Evolutionary conservation across 331 rosid species (phyloP), one percentile per base, ranked within the genome.

Genomic region (Cydonia oblonga): DNA sequence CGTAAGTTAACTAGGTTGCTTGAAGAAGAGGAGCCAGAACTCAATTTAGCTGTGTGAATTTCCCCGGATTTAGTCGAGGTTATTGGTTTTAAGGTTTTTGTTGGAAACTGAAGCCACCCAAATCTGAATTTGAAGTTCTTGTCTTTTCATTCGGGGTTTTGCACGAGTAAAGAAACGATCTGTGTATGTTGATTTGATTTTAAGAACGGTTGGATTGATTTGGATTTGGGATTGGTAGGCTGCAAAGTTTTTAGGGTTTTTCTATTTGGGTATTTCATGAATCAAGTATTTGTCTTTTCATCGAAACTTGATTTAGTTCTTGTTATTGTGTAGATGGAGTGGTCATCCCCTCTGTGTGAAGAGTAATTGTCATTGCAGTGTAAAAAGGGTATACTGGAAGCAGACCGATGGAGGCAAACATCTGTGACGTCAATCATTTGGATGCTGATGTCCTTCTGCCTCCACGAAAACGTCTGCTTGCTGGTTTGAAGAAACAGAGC

Each of bases 381-480:
- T 78, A 66, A 76, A 42, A 68, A 32, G 35, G 53, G 74, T 68
- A 54, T 6, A 12, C 52, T 5, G 60, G 78, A 68, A 75, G 85
- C 77, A 80, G 85, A 81, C 70, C 44, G 53, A 93, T 93, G 98
- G 95, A 90, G 83, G 82, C 82, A 57, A 93, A 93, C 61, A 75
- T 60, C 70, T 90, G 91, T 18, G 96, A 91, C 70, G 90, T 79
- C 35, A 85, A 77, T 70, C 97, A 87, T 75, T 86, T 89, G 82
- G 97, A 93, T 75, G 84, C 95, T 24, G 98, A 90, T 78, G 98
- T 91, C 61, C 93, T 93, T 76, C 75, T 90, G 78, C 98, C 98
- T 70, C 98, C 98, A 23, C 88, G 98, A 53, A 93, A 93, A 80
- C 97, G 97, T 29, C 91, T 93, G 63, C 92, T 93, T 16, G 98